Evolutionary conservation across 202 grass and related monocot species (phyloP).

Genomic region (Carex sylvatica): DNA sequence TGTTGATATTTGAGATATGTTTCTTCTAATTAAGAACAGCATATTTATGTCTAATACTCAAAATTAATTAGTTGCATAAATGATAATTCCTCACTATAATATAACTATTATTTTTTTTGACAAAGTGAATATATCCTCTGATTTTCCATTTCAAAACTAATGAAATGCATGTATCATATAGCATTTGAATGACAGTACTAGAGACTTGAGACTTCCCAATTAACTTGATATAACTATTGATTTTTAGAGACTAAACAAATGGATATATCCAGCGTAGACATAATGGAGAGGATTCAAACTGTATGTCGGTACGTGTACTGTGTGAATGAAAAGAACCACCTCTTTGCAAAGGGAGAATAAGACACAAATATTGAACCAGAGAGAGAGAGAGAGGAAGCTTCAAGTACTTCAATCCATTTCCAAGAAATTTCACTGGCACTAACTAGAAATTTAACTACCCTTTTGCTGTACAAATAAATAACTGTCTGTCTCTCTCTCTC

Average conservation of each 20-base stretch:
- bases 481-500: slow-evolving; percentile 12
- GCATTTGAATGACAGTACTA: not conserved
- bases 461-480: not conserved
- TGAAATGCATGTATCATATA: not conserved
- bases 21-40: no score
- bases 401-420: slow-evolving; percentile 10
- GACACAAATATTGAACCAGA: not conserved
- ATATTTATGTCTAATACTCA: no score
- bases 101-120: no score
- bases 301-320: no score
- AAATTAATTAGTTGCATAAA: not conserved
- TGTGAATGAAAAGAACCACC: not conserved
- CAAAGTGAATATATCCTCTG: no score
- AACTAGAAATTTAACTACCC: not conserved
- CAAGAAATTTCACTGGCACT: slow-evolving; percentile 30
- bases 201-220: no score
- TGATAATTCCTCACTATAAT: not conserved
- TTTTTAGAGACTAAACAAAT: no score
- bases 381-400: slow-evolving; percentile 6
- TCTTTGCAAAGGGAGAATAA: not conserved
- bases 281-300: not conserved
- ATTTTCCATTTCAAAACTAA: no score
- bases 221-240: no score
- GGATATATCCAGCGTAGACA: not conserved
- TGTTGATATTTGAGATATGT: no score